A percentile compares a stretch with the other conserved stretches of the same genome.
Evolutionary conservation across 1,284 basidiomycete genomes (phyloP).

Genomic region (Sphaerobolus stellatus): DNA sequence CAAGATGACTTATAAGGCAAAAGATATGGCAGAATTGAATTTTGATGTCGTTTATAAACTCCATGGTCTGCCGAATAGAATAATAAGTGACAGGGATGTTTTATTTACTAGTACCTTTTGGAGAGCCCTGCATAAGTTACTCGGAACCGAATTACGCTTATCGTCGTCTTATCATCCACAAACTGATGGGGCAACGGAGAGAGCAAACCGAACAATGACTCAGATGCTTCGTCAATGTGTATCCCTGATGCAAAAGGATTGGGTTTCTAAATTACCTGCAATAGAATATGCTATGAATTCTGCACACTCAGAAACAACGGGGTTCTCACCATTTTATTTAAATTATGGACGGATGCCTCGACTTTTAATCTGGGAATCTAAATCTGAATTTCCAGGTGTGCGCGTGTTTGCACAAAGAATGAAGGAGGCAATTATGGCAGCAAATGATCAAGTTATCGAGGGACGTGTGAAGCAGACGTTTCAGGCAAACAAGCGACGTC

Average conservation of each 20-base stretch:
- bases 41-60: slow-evolving; percentile 25
- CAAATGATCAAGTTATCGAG: slow-evolving; percentile 31
- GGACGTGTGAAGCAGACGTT: slow-evolving; percentile 30
- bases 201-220: slow-evolving; percentile 21
- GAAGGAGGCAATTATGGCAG: slow-evolving; percentile 22
- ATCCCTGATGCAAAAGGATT: slow-evolving; percentile 19
- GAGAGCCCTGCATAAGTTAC: slow-evolving; percentile 21
- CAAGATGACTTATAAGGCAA: slow-evolving; percentile 17
- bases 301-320: slow-evolving; percentile 33
- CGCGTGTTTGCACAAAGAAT: slow-evolving; percentile 23
- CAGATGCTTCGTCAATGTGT: slow-evolving; percentile 24
- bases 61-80: slow-evolving; percentile 26
- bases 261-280: slow-evolving; percentile 17
- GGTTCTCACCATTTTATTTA: slow-evolving; percentile 36
- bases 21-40: slow-evolving; percentile 23
- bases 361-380: slow-evolving; percentile 26
- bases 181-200: slow-evolving; percentile 25
- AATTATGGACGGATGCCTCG: slow-evolving; percentile 35
- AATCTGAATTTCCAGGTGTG: slow-evolving; percentile 24
- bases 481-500: slow-evolving; percentile 23
- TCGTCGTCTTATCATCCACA: slow-evolving; percentile 15
- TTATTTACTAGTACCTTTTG: slow-evolving; percentile 27
- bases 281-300: slow-evolving; percentile 31
- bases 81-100: slow-evolving; percentile 11
- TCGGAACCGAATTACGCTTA: slow-evolving; percentile 25